A percentile compares a stretch with the other conserved stretches of the same genome.
Evolutionary conservation across 345 rosid genomes (phyloP).

Genomic region (Angophora floribunda): DNA sequence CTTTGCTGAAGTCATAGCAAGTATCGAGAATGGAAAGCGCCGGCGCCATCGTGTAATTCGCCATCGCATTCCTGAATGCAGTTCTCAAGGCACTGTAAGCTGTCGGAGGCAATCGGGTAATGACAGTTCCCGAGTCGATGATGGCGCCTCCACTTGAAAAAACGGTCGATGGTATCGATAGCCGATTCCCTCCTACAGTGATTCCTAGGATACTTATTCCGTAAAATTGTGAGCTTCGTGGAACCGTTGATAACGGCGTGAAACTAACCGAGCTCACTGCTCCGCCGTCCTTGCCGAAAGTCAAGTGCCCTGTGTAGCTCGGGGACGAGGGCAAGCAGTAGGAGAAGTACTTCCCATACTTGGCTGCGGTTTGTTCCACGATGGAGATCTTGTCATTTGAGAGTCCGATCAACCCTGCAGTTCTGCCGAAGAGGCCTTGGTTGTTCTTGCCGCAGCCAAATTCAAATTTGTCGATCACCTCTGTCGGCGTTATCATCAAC

Average conservation of each 20-base stretch:
- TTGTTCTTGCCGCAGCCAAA: conserved; percentile 21
- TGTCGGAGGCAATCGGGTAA: conserved; percentile 12
- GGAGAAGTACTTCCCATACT: conserved; percentile 6
- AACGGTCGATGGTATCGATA: not conserved
- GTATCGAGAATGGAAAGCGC: conserved; percentile 4
- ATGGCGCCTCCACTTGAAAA: not conserved
- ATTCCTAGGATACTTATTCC: conserved; percentile 6
- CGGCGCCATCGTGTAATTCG: not conserved
- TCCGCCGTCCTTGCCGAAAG: not conserved
- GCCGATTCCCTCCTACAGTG: not conserved
- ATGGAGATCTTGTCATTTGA: not conserved
- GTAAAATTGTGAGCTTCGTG: not conserved
- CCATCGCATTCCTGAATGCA: not conserved
- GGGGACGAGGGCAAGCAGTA: conserved; percentile 13
- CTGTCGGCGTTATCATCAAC: not conserved
- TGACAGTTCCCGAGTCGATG: conserved; percentile 20
- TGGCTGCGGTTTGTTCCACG: conserved; percentile 1
- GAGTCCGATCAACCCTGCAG: not conserved
- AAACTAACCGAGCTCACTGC: not conserved
- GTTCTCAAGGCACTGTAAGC: conserved; percentile 3
- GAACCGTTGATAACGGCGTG: conserved; percentile 4
- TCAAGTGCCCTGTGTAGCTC: conserved; percentile 9
- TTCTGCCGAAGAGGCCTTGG: not conserved
- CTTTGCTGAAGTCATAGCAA: conserved; percentile 9
- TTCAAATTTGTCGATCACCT: not conserved